phyloP scores from a whole-genome alignment of 352 stramenopile genomes.

The Phytophthora ohioensis region DNA sequence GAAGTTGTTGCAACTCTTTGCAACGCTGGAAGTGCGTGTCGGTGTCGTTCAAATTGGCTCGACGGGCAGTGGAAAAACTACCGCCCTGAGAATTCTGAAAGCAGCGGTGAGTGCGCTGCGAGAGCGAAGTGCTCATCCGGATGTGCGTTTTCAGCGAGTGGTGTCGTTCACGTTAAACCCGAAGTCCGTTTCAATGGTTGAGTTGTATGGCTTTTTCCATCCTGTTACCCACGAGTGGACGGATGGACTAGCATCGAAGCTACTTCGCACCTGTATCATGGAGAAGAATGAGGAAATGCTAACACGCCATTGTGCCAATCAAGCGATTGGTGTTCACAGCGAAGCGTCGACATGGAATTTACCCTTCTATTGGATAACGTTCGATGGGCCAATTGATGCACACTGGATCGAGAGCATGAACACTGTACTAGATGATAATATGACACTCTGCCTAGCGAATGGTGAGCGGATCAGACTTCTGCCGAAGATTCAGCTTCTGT shows the following conservation, averaged over 20 bases:
- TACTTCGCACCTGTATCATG: slow-evolving; percentile 77
- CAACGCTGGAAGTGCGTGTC: slow-evolving; percentile 92
- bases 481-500: slow-evolving; percentile 91
- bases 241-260: slow-evolving; percentile 78
- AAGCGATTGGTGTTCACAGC: slow-evolving; percentile 28
- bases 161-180: slow-evolving; percentile 77
- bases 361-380: slow-evolving; percentile 86
- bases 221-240: slow-evolving; percentile 86
- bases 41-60: slow-evolving; percentile 85
- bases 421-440: slow-evolving; percentile 93
- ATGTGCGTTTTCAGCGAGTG: slow-evolving; percentile 65
- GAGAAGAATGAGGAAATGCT: slow-evolving; percentile 71
- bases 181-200: slow-evolving; percentile 81
- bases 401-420: slow-evolving; percentile 91
- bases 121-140: slow-evolving; percentile 54
- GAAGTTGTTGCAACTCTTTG: slow-evolving; percentile 93
- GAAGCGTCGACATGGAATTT: slow-evolving; percentile 33
- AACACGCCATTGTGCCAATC: slow-evolving; percentile 25
- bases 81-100: slow-evolving; percentile 52
- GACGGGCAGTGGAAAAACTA: slow-evolving; percentile 82
- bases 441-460: slow-evolving; percentile 91
- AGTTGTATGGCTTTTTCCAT: slow-evolving; percentile 90
- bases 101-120: slow-evolving; percentile 59
- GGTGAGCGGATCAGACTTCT: slow-evolving; percentile 89
- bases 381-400: slow-evolving; percentile 84